Base-by-base conservation (phyloP, 345 rosid species). In the Bruguiera sexangula region DNA sequence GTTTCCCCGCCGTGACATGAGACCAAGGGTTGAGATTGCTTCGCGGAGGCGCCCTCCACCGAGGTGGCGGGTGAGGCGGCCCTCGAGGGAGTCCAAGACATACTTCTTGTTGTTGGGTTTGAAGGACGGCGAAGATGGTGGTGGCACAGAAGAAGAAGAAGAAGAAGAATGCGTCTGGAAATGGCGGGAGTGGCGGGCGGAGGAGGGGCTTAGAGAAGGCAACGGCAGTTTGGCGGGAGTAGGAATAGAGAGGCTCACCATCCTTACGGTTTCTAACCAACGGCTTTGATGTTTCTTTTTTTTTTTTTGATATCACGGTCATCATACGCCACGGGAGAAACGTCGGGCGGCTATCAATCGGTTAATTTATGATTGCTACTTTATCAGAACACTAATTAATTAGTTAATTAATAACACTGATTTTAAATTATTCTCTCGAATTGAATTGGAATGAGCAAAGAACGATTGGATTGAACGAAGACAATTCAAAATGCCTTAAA, bases 1-100 rank as follows among this genome's bases (percentile, higher is more conserved):
- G 29, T 77, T 66, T 6, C 86, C 85, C 8, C 67, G 56, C 34
- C 75, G 77, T 63, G 80, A 59, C 83, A 80, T 77, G 73, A 85
- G 76, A 30, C 86, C 76, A 5, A 87, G 89, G 68, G 83, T 69
- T 3, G 82, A 83, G 66, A 89, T 51, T 34, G 95, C 89, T 70
- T 86, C 78, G 5, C 67, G 85, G 64, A 91, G 83, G 60, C 66
- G 82, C 60, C 86, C 89, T 16, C 67, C 87, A 72, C 87, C 66
- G 82, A 89, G 82, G 67, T 86, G 83, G 29, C 71, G 70, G 78
- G 79, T 78, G 30, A 87, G 67, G 57, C 82, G 83, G 83, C 70
- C 75, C 48, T 65, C 53, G n/a, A 72, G 75, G 43, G 80, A 53
- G 66, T 43, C 50, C 15, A 43, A 43, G 6, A 18, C 50, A 43